Evolutionary conservation across 2,329 filamentous ascomycete species (phyloP).

Genomic region (Pseudopyrenochaeta lycopersici): DNA sequence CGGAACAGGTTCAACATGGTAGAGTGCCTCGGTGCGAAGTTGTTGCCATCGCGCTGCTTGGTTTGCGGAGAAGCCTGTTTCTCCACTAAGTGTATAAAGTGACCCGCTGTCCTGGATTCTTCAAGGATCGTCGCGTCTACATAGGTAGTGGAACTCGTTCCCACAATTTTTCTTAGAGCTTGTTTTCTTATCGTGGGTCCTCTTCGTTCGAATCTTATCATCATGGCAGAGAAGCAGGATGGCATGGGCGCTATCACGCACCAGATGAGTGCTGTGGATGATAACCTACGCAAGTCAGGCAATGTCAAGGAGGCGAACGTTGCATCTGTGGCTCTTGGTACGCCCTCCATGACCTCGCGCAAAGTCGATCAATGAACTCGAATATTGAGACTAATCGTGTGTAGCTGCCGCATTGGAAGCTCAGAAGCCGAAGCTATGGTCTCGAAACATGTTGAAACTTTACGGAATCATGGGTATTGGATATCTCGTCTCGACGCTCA

Average conservation of each 20-base stretch:
- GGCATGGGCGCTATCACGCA: constrained; percentile 31
- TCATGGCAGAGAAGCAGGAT: constrained; percentile 31
- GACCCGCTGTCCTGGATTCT: constrained; percentile 25
- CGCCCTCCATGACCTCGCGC: background rate
- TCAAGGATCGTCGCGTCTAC: constrained; percentile 4
- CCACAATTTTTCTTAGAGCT: constrained; percentile 4
- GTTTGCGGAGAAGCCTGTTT: constrained; percentile 36
- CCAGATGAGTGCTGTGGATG: constrained; percentile 31
- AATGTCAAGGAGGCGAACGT: constrained; percentile 39
- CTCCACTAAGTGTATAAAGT: constrained; percentile 26
- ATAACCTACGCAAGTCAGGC: constrained; percentile 28
- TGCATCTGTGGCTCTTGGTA: constrained; percentile 42
- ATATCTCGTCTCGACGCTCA: constrained; percentile 46
- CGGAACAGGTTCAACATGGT: constrained; percentile 16
- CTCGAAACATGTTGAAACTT: constrained; percentile 41
- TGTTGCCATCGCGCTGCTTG: constrained; percentile 7
- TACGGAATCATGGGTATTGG: constrained; percentile 46
- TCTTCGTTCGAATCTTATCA: background rate
- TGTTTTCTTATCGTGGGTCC: background rate
- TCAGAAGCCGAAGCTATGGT: constrained; percentile 42
- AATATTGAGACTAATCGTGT: constrained; percentile 9
- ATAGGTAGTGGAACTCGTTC: constrained; percentile 1
- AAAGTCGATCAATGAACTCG: background rate
- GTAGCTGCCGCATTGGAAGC: constrained; percentile 43
- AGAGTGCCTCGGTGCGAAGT: constrained; percentile 23